A percentile compares a stretch with the other conserved stretches of the same genome.
phyloP scores from a whole-genome alignment of 352 stramenopile species.

The Pythium myriotylum region DNA sequence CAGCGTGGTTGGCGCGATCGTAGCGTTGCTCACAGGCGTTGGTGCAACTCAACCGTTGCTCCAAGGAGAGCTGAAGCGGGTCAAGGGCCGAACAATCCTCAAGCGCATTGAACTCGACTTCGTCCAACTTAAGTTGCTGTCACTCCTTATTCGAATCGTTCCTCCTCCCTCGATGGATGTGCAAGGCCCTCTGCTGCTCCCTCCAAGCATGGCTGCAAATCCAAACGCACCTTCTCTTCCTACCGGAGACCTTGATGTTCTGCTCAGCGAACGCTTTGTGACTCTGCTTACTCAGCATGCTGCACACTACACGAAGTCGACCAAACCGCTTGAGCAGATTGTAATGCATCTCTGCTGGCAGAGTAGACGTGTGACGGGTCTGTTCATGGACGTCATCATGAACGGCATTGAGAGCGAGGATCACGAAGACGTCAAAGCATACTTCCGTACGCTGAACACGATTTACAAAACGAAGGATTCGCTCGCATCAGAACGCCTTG shows the following conservation, averaged over 20 bases:
- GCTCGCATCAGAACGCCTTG: slow-evolving; percentile 58
- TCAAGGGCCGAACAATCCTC: slow-evolving; percentile 71
- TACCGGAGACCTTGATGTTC: slow-evolving; percentile 54
- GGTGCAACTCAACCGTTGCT: slow-evolving; percentile 63
- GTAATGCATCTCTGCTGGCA: slow-evolving; percentile 82
- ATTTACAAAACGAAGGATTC: slow-evolving; percentile 81
- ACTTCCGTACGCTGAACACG: slow-evolving; percentile 84
- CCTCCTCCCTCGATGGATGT: slow-evolving; percentile 76
- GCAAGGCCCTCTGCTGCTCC: slow-evolving; percentile 27
- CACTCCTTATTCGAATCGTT: slow-evolving; percentile 69
- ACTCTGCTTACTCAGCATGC: slow-evolving; percentile 76
- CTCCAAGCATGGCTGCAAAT: slow-evolving; percentile 70
- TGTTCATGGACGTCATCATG: slow-evolving; percentile 69
- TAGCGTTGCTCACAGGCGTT: slow-evolving; percentile 64
- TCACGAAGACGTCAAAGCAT: slow-evolving; percentile 88
- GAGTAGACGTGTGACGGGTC: slow-evolving; percentile 53
- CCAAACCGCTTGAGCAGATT: slow-evolving; percentile 79
- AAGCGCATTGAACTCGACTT: slow-evolving; percentile 80
- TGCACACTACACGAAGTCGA: slow-evolving; percentile 77
- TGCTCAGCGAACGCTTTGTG: slow-evolving; percentile 78
- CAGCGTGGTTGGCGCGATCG: slow-evolving; percentile 77
- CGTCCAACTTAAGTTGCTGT: slow-evolving; percentile 74
- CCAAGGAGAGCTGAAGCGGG: slow-evolving; percentile 62
- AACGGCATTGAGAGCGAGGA: slow-evolving; percentile 80
- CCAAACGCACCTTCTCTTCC: slow-evolving; percentile 61